These are phyloP conservation scores for Fusarium ramigenum DNA, from an alignment of 2,329 filamentous ascomycete genomes.

Conservation along the genomic window DNA sequence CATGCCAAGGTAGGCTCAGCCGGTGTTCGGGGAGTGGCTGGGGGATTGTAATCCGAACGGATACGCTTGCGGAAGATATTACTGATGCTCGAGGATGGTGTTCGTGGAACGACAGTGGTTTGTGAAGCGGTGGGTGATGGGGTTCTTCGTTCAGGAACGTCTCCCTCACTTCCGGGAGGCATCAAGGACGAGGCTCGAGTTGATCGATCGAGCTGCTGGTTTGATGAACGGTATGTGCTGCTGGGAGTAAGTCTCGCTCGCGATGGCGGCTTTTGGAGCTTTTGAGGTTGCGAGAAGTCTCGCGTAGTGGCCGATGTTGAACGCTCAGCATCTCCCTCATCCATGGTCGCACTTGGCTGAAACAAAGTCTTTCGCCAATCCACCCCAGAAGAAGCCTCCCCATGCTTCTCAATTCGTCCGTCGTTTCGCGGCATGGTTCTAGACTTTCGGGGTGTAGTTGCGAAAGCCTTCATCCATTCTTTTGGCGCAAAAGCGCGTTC, in stretches of 20 bases:
- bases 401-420: neutral
- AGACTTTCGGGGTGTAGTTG: conserved; percentile 16
- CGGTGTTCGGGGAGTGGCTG: conserved; percentile 32
- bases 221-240: conserved; percentile 11
- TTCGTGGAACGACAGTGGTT: conserved; percentile 9
- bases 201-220: conserved; percentile 16
- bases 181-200: conserved; percentile 4
- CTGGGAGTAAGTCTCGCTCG: neutral
- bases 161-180: neutral
- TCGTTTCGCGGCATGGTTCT: neutral
- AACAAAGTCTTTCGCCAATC: neutral
- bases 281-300: conserved; percentile 15
- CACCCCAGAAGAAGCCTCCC: neutral
- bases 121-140: conserved; percentile 15
- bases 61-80: conserved; percentile 42
- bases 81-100: conserved; percentile 39
- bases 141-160: neutral
- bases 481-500: conserved; percentile 4
- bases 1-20: conserved; percentile 36
- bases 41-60: conserved; percentile 29
- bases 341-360: neutral
- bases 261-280: conserved; percentile 1
- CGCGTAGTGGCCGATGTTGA: conserved; percentile 3
- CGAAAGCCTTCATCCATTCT: conserved; percentile 16
- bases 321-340: neutral